Evolutionary conservation across 108 stramenopile genomes (phyloP).

Genomic region (Chaetoceros muelleri): DNA sequence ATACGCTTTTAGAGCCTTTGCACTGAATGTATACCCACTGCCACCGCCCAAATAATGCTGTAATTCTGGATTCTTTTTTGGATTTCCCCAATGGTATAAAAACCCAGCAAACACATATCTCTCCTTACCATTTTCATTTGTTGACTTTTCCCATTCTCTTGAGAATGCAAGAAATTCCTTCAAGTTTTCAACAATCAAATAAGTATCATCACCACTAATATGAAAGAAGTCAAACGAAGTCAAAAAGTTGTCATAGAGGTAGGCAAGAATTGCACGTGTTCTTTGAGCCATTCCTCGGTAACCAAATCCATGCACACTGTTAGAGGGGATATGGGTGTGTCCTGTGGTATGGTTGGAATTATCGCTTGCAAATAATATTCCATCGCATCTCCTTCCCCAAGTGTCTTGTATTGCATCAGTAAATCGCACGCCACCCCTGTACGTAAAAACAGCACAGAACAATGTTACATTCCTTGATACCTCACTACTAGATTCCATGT

Average conservation of each 20-base stretch:
- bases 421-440: no score
- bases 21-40: background rate
- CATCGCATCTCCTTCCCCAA: slow-evolving; percentile 60
- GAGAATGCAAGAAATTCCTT: background rate
- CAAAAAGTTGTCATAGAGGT: slow-evolving; percentile 8
- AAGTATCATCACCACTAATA: slow-evolving; percentile 17
- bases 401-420: slow-evolving; percentile 30
- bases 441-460: slow-evolving; percentile 8
- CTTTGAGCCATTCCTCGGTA: background rate
- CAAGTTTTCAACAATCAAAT: slow-evolving; percentile 12
- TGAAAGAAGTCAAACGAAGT: slow-evolving; percentile 14
- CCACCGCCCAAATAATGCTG: slow-evolving; percentile 1
- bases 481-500: no score
- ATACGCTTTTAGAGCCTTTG: background rate
- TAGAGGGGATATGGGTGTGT: background rate
- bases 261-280: background rate
- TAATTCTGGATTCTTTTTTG: background rate
- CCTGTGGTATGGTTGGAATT: background rate
- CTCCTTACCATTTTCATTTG: background rate
- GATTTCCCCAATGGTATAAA: background rate
- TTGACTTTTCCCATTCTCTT: background rate
- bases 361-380: slow-evolving; percentile 24
- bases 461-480: background rate
- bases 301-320: background rate
- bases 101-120: background rate